phyloP scores from a whole-genome alignment of 176 grass and related monocot genomes.

The Raddia guianensis region DNA sequence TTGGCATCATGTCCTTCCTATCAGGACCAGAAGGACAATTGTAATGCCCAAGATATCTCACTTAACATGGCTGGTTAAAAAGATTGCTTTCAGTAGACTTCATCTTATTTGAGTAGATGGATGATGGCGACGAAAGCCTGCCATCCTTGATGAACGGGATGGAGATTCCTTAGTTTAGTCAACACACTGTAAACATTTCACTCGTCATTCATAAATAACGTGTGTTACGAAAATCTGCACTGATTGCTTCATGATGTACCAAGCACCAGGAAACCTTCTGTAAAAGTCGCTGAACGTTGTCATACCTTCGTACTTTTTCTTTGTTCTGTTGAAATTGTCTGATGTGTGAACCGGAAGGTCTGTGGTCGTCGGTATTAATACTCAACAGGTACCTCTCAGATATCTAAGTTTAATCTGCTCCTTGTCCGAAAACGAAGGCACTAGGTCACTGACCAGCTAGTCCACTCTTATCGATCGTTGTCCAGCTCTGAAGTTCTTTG shows the following conservation, averaged over 20 bases:
- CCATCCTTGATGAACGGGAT: slow-evolving; percentile 13
- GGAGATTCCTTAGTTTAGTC: slow-evolving; percentile 55
- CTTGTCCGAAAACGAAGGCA: no score
- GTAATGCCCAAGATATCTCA: slow-evolving; percentile 28
- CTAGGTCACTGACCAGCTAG: no score
- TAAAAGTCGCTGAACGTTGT: neutral
- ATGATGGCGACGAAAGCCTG: slow-evolving; percentile 41
- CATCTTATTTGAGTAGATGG: slow-evolving; percentile 40
- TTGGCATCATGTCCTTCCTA: slow-evolving; percentile 76
- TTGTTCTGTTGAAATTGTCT: neutral
- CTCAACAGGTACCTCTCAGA: neutral
- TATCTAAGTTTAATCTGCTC: no score
- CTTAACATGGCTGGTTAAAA: slow-evolving; percentile 36
- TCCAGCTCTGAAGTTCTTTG: no score
- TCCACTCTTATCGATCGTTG: no score
- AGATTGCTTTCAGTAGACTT: slow-evolving; percentile 24
- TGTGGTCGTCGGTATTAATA: neutral
- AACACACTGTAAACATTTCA: slow-evolving; percentile 47
- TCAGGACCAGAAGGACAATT: slow-evolving; percentile 55
- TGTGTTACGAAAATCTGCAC: slow-evolving; percentile 21
- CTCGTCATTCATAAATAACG: slow-evolving; percentile 45
- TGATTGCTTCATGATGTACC: slow-evolving; percentile 3
- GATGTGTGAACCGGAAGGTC: neutral
- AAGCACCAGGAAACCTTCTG: slow-evolving; percentile 9
- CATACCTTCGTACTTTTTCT: neutral